phyloP scores from a whole-genome alignment of 2,329 filamentous ascomycete genomes.

The Trichoderma cornu-damae region DNA sequence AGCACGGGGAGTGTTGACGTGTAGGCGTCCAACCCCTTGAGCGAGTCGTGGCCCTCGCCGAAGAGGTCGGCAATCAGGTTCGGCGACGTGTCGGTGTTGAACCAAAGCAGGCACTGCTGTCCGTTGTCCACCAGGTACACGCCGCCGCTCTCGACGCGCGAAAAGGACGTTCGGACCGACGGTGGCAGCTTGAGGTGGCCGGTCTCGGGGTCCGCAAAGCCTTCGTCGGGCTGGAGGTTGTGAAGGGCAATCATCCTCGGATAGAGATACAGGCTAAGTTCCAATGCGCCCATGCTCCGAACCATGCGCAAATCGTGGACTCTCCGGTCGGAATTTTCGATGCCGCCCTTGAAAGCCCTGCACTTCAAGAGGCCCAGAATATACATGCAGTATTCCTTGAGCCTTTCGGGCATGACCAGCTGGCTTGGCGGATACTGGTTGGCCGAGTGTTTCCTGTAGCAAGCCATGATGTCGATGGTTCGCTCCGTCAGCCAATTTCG shows the following conservation, averaged over 20 bases:
- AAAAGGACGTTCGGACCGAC: slow-evolving; percentile 75
- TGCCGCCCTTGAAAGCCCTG: slow-evolving; percentile 86
- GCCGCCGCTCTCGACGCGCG: slow-evolving; percentile 83
- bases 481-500: slow-evolving; percentile 80
- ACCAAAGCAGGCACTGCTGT: slow-evolving; percentile 85
- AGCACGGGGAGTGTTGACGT: slow-evolving; percentile 74
- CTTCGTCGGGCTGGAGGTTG: slow-evolving; percentile 79
- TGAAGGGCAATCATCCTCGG: slow-evolving; percentile 89
- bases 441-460: slow-evolving; percentile 88
- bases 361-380: slow-evolving; percentile 85
- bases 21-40: slow-evolving; percentile 77
- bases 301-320: slow-evolving; percentile 90
- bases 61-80: slow-evolving; percentile 89
- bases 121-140: slow-evolving; percentile 95
- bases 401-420: slow-evolving; percentile 87
- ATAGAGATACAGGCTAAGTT: slow-evolving; percentile 89
- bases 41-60: slow-evolving; percentile 62
- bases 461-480: slow-evolving; percentile 84
- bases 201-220: slow-evolving; percentile 81
- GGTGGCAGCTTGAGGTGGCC: slow-evolving; percentile 83
- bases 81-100: slow-evolving; percentile 86
- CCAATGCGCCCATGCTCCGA: slow-evolving; percentile 76
- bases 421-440: slow-evolving; percentile 83
- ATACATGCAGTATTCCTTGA: slow-evolving; percentile 97
- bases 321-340: slow-evolving; percentile 83